phyloP scores from a whole-genome alignment of 768 basidiomycete species.

The Pulveroboletus frians region DNA sequence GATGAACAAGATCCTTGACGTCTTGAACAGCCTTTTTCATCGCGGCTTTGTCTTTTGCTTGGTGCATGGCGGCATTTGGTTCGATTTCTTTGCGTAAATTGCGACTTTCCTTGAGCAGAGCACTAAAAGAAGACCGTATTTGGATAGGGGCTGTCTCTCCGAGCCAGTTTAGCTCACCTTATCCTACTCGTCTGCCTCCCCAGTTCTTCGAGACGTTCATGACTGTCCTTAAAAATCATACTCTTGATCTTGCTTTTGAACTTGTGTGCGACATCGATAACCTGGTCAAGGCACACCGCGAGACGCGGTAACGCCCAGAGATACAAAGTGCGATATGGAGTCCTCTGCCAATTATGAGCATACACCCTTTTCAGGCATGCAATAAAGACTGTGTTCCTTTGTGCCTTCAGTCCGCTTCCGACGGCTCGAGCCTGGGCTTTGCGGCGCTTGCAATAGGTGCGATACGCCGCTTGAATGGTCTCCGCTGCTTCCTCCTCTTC shows the following conservation, averaged over 20 bases:
- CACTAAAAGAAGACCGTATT: slow-evolving; percentile 13
- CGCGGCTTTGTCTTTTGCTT: slow-evolving; percentile 13
- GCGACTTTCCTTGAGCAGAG: slow-evolving; percentile 22
- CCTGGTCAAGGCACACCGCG: slow-evolving; percentile 37
- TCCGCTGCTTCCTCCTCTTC: slow-evolving; percentile 25
- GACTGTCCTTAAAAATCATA: slow-evolving; percentile 23
- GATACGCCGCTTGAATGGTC: slow-evolving; percentile 20
- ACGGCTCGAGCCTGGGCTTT: slow-evolving; percentile 3
- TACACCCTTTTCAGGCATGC: slow-evolving; percentile 27
- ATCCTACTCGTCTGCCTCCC: slow-evolving; percentile 26
- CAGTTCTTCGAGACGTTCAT: slow-evolving; percentile 35
- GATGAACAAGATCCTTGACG: slow-evolving; percentile 26
- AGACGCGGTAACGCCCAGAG: slow-evolving; percentile 37
- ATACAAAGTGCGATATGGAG: slow-evolving; percentile 35
- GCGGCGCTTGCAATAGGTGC: slow-evolving; percentile 3
- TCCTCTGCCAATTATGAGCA: slow-evolving; percentile 25
- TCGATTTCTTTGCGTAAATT: slow-evolving; percentile 30
- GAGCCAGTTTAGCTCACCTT: slow-evolving; percentile 25
- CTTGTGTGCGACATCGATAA: slow-evolving; percentile 19
- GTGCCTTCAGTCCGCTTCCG: slow-evolving; percentile 17
- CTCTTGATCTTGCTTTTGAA: slow-evolving; percentile 32
- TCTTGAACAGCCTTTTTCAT: slow-evolving; percentile 28
- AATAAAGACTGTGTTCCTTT: slow-evolving; percentile 23
- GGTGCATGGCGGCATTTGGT: slow-evolving; percentile 30
- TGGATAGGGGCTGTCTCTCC: neutral